Conservation (phyloP, 768 basidiomycete species). For the Suillus clintonianus region DNA sequence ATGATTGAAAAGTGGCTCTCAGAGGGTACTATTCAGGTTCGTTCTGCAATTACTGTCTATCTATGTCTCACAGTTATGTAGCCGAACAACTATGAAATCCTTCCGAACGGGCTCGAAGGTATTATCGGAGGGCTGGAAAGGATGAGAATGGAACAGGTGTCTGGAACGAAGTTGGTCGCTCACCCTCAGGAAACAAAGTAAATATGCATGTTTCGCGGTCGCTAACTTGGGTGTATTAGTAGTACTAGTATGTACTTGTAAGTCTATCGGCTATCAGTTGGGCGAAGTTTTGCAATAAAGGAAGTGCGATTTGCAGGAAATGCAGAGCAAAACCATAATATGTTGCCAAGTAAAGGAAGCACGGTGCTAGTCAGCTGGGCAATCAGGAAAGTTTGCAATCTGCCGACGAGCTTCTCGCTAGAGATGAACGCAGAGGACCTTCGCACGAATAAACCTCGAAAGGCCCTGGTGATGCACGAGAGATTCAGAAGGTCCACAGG, state of each 20-base stretch:
- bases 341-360: too few relatives aligned
- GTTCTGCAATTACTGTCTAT: neutral
- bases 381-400: constrained; percentile 23
- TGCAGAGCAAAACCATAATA: too few relatives aligned
- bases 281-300: too few relatives aligned
- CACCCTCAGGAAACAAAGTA: constrained; percentile 41
- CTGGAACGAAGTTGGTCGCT: constrained; percentile 44
- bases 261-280: too few relatives aligned
- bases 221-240: too few relatives aligned
- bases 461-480: constrained; percentile 38
- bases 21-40: constrained; percentile 27
- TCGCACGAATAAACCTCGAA: constrained; percentile 38
- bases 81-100: constrained; percentile 43
- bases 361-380: constrained; percentile 16
- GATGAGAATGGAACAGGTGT: constrained; percentile 38
- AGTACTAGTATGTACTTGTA: too few relatives aligned
- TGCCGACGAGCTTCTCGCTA: constrained; percentile 33
- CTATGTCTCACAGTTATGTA: constrained; percentile 13
- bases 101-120: constrained; percentile 42
- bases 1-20: constrained; percentile 24
- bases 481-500: constrained; percentile 43
- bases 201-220: too few relatives aligned
- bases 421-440: constrained; percentile 25
- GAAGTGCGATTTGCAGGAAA: too few relatives aligned
- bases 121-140: constrained; percentile 37